phyloP scores from a whole-genome alignment of 495 filamentous ascomycete genomes.

The Penicillium desertorum region DNA sequence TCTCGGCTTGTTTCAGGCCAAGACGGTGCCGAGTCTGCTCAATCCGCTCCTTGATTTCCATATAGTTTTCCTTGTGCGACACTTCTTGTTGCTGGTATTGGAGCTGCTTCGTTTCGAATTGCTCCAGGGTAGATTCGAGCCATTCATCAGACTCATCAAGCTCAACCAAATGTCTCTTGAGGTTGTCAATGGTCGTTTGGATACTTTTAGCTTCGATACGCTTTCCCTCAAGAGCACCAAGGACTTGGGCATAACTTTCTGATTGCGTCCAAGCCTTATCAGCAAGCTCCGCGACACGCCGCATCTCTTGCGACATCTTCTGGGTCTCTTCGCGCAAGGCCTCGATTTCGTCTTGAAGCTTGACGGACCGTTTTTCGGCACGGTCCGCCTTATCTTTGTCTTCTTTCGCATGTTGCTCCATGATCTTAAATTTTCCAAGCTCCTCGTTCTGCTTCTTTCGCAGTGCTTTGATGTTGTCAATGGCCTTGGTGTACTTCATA shows the following conservation, averaged over 20 bases:
- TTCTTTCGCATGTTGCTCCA: slow-evolving; percentile 73
- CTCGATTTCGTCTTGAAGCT: slow-evolving; percentile 74
- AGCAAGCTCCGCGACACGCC: slow-evolving; percentile 53
- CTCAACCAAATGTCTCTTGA: slow-evolving; percentile 69
- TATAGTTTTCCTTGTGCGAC: slow-evolving; percentile 57
- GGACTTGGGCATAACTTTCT: slow-evolving; percentile 58
- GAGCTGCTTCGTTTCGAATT: slow-evolving; percentile 74
- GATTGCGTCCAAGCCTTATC: slow-evolving; percentile 61
- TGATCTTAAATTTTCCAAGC: slow-evolving; percentile 64
- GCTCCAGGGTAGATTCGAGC: slow-evolving; percentile 70
- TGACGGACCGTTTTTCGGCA: slow-evolving; percentile 59
- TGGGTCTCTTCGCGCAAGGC: slow-evolving; percentile 56
- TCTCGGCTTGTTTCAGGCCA: slow-evolving; percentile 73
- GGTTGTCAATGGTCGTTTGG: slow-evolving; percentile 63
- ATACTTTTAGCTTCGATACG: slow-evolving; percentile 65
- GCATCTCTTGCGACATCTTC: slow-evolving; percentile 56
- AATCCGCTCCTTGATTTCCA: slow-evolving; percentile 62
- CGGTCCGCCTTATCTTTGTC: slow-evolving; percentile 83
- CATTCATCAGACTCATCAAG: slow-evolving; percentile 76
- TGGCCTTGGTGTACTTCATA: slow-evolving; percentile 92
- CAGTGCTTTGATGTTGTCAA: slow-evolving; percentile 85
- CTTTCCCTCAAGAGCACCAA: slow-evolving; percentile 73
- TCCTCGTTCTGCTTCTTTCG: slow-evolving; percentile 80
- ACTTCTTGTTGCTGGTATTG: slow-evolving; percentile 63
- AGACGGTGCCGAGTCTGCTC: slow-evolving; percentile 56